phyloP scores from a whole-genome alignment of 2,329 filamentous ascomycete species.

The Phialophora tarda region DNA sequence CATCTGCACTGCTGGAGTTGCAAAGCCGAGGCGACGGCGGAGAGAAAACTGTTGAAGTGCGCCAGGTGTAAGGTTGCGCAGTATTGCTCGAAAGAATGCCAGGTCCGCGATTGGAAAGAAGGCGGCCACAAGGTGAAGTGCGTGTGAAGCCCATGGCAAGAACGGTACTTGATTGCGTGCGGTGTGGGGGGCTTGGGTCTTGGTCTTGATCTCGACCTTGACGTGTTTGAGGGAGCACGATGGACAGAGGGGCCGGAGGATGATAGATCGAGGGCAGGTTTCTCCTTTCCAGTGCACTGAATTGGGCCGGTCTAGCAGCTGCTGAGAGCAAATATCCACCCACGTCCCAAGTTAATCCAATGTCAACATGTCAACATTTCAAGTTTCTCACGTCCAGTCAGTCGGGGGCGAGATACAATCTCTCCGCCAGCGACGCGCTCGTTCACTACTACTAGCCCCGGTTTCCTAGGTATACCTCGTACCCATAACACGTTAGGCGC shows the following conservation, averaged over 20 bases:
- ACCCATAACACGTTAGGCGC: no score
- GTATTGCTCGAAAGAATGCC: slow-evolving; percentile 21
- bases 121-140: slow-evolving; percentile 6
- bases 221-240: not conserved
- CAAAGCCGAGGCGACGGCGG: not conserved
- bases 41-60: slow-evolving; percentile 8
- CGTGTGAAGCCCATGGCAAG: not conserved
- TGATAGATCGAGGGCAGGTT: no score
- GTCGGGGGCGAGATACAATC: no score
- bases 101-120: slow-evolving; percentile 11
- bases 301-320: no score
- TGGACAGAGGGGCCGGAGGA: not conserved
- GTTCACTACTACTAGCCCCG: no score
- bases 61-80: slow-evolving; percentile 9
- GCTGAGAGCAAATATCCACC: no score
- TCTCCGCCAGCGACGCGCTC: no score
- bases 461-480: no score
- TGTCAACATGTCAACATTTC: no score
- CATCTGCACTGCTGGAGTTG: not conserved
- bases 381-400: no score
- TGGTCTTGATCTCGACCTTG: not conserved
- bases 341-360: no score
- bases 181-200: not conserved
- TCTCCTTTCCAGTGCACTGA: no score
- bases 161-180: not conserved